Evolutionary conservation across 768 basidiomycete genomes (phyloP), one percentile per base, ranked within the genome.

Genomic region (Pulveroboletus ravenelii): DNA sequence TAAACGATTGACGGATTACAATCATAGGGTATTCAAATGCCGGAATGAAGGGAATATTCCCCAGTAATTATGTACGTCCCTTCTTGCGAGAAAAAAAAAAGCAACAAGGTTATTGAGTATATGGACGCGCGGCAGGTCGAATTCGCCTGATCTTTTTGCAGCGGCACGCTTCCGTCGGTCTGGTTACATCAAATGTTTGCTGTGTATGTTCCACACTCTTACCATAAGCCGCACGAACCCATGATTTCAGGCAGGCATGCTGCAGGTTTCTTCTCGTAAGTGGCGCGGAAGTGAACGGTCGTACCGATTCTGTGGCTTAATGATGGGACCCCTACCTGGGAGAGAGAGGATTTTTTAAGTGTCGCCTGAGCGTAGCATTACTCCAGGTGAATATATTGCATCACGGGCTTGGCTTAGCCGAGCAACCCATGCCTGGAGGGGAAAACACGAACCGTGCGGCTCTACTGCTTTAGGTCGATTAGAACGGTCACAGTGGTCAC

Each of bases 41-140:
- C 49, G 84, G 87, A 47, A 72, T 65, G 64, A 88, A 80, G 66
- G 89, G 89, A 6, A 89, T 91, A 60, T 92, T 92, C 71, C 89
- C 89, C 25, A 89, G 85, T 68, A 90, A 89, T 70, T 91, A 91
- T 75, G 89, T 91, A 69, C 68, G 88, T 76, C 43, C 47, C 30
- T 32, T 41, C 47, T 47, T 57, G 41, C 45, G 32, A 52, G 48
- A 23, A 52, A 41, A 3, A n/a, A 56, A 48, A 23, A 51, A 45
- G 51, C 47, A 37, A 48, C 48, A 56, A 51, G 52, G 55, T 63
- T 55, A 51, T 56, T 64, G 57, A 62, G 42, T 53, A 47, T 54
- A 46, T 54, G 53, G 25, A 35, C 45, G 41, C 45, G 41, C 37
- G 49, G 43, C 62, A 82, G 81, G 82, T 83, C 50, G 77, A 82